These are phyloP conservation scores for Aspergillus persii DNA, from an alignment of 2,329 filamentous ascomycete species.

Conservation along the genomic window DNA sequence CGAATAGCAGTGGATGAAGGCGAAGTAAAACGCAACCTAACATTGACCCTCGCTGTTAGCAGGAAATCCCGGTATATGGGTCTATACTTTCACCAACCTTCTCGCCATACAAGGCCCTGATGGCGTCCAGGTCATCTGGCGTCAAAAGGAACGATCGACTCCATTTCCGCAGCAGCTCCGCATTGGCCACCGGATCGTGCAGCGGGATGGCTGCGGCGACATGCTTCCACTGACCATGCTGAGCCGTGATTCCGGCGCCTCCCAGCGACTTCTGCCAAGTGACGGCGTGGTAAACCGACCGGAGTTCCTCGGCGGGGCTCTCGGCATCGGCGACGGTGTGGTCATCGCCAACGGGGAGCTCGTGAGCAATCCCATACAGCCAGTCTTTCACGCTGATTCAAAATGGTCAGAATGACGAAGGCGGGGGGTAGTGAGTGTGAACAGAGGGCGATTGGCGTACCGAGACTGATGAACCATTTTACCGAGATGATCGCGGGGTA, in stretches of 20 bases:
- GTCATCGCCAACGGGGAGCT: slow-evolving; percentile 72
- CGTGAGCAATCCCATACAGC: slow-evolving; percentile 81
- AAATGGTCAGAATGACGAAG: slow-evolving; percentile 1
- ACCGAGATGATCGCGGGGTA: slow-evolving; percentile 72
- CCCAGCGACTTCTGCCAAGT: slow-evolving; percentile 70
- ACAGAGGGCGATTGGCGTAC: slow-evolving; percentile 35
- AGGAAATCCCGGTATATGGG: no score
- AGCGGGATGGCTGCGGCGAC: slow-evolving; percentile 65
- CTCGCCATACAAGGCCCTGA: slow-evolving; percentile 75
- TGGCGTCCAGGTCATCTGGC: slow-evolving; percentile 68
- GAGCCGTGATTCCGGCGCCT: slow-evolving; percentile 71
- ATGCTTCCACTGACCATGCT: slow-evolving; percentile 67
- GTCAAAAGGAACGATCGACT: slow-evolving; percentile 63
- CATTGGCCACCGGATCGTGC: slow-evolving; percentile 74
- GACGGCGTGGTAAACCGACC: slow-evolving; percentile 83
- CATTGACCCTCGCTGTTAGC: background rate
- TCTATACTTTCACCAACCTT: slow-evolving; percentile 42
- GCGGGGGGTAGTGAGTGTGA: background rate
- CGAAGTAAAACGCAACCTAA: slow-evolving; percentile 88
- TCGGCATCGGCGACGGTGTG: slow-evolving; percentile 72
- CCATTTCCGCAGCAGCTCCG: slow-evolving; percentile 71
- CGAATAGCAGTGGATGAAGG: slow-evolving; percentile 89
- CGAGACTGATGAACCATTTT: slow-evolving; percentile 80
- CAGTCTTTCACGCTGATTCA: slow-evolving; percentile 76
- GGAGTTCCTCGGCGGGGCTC: slow-evolving; percentile 81